Evolutionary conservation across 257 asterid genomes (phyloP), one percentile per base, ranked within the genome.

Genomic region (Catharanthus roseus): DNA sequence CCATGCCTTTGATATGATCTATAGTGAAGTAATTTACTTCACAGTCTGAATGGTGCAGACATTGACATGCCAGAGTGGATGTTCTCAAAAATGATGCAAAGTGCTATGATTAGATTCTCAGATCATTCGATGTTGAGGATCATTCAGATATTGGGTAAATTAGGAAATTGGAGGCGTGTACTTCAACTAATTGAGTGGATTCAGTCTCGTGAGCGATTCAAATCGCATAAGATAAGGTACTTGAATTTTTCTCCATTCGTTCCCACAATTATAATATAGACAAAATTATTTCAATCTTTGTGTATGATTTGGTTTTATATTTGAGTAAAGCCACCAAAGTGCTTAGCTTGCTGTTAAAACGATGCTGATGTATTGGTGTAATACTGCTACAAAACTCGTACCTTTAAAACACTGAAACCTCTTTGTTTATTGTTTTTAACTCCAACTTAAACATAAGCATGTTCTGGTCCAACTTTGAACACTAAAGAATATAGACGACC

Each of bases 41-140:
- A 83, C 99, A 93, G 99, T 88, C 81, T 93, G 79, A 91, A 93
- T 86, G 99, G 97, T 86, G 97, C 97, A 89, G 96, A 91, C 88
- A 83, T 93, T 76, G 87, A 88, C 82, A 91, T 93, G 73, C 99
- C 99, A 7, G 99, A 89, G 82, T 93, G 99, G 99, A 85, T 84
- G 89, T 93, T 93, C 86, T 78, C 95, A 58, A 77, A 87, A 80
- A 91, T 83, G 87, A 91, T 93, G 92, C 87, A 89, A 75, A 88
- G 95, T 73, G 96, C 93, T 74, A 83, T 80, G 74, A 89, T 93
- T 70, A 91, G 90, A 84, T 91, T 87, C 80, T 90, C 97, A 1
- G 97, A 93, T 84, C 85, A 93, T 79, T 91, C 99, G 51, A 81
- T 91, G 65, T 62, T 87, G 87, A 93, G 99, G 80, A 49, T 88